A percentile compares a stretch with the other conserved stretches of the same genome.
Conservation (phyloP, 805 yeast species). For the Monosporozyma servazzii region DNA sequence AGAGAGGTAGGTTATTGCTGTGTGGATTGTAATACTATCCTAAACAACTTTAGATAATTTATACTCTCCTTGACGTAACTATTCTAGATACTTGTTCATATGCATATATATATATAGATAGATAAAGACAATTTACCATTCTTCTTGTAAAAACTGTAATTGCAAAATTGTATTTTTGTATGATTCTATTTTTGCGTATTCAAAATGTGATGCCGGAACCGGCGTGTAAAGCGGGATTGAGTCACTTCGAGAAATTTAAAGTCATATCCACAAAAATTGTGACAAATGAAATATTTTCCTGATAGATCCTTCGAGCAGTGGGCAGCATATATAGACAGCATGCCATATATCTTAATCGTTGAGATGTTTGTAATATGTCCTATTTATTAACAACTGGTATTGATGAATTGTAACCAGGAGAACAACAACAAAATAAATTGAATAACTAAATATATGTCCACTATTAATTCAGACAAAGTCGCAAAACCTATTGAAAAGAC, state of each 20-base stretch:
- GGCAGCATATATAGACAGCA: neutral
- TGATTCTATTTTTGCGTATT: neutral
- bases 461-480: neutral
- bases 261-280: neutral
- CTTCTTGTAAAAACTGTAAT: neutral
- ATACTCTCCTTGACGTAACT: neutral
- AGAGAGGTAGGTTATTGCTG: slow-evolving; percentile 16
- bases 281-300: neutral
- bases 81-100: neutral
- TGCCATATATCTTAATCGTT: neutral
- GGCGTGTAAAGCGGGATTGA: neutral
- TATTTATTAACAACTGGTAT: neutral
- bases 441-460: neutral
- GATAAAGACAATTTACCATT: neutral
- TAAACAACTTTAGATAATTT: slow-evolving; percentile 18
- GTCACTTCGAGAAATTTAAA: neutral
- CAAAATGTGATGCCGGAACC: neutral
- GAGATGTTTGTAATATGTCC: no score
- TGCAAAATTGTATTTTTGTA: no score
- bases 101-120: neutral
- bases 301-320: neutral
- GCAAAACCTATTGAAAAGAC: slow-evolving; percentile 25
- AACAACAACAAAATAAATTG: neutral
- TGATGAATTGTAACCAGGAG: neutral
- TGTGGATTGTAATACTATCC: slow-evolving; percentile 23